Base-by-base conservation (phyloP, 208 protist species). In the Leishmania tropica region DNA sequence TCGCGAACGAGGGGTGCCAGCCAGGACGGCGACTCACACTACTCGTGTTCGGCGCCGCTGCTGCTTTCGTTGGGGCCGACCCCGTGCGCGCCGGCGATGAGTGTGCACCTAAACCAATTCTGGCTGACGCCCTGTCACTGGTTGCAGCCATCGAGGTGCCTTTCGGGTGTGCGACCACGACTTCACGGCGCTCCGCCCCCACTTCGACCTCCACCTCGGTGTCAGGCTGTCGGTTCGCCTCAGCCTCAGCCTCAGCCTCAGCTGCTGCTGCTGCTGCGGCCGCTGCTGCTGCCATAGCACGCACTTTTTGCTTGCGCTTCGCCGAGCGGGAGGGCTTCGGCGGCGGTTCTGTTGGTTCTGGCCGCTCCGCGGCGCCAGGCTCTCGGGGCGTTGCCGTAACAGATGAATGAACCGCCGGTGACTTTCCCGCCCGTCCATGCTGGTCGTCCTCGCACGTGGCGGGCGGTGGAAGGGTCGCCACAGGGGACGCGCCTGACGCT, bases 251-350 rank as follows among this genome's bases (percentile, higher is more conserved):
- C 5, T 64, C 51, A 4, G 37, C 21, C 1, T 51, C 65, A 8
- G 45, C 45, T 42, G 64, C 67, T 53, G 68, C 70, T 7, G 65
- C 76, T 7, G 82, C 75, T 0, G 85, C 74, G 0, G 78, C 81
- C 3, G 65, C 84, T 24, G 76, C 71, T 21, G 71, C 71, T 1
- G 75, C 75, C 28, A 79, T 70, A 0, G 75, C 85, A 1, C 78
- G 67, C 42, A 83, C 67, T 31, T 88, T 85, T 0, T 82, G 80
- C 40, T 87, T 85, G 3, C 85, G 82, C 79, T 83, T 83, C 8
- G 83, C 76, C 5, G 82, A 82, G 24, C 82, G 77, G 17, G 82
- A 85, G 28, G 78, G 28, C 48, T 75, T 78, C 45, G 42, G 3
- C 10, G 37, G 40, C 3, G 53, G 42, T 3, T 60, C 78, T 65